Evolutionary conservation across 1,139 yeast species (phyloP), one percentile per base, ranked within the genome.

Genomic region (Saccharomycopsis hybrid): DNA sequence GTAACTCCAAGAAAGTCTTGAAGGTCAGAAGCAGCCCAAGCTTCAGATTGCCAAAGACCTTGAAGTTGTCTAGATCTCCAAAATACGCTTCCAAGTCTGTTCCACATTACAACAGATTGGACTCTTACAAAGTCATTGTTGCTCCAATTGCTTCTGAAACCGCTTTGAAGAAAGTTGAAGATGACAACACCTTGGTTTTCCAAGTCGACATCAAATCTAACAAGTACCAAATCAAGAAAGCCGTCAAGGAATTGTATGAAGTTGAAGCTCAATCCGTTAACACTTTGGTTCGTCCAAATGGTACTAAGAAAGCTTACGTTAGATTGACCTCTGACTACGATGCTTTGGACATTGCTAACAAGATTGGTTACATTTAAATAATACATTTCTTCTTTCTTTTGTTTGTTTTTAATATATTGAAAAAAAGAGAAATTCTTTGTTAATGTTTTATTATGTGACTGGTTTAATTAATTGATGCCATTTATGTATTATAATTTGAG

Each of bases 311-410:
- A 85, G 99, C 99, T 71, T 92, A 85, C 81, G 92, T 92, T 73
- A 89, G 96, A 80, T 86, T 92, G 74, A 89, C 97, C 70, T 94
- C 97, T 73, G 98, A 94, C 77, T 87, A 85, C 81, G 99, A 92
- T 78, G 98, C 98, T 74, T 86, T 94, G 74, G 99, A 92, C 75
- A 90, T 92, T 76, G 99, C 98, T 74, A 90, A 90, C 96, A 89
- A 94, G 80, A 92, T 90, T 72, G 97, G 97, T 78, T 89, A 89
- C 92, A 85, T 88, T 74, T 88, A 81, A 82, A 65, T 42, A n/a
- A 40, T n/a, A 8, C 39, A 25, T 13, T 36, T 13, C 18, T 36
- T 36, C 18, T 40, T 24, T 36, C n/a, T n/a, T n/a, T n/a, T n/a
- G n/a, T n/a, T n/a, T n/a, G n/a, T n/a, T n/a, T n/a, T n/a, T n/a